Conservation (phyloP, 2,329 filamentous ascomycete genomes). For the Neonectria ditissima region DNA sequence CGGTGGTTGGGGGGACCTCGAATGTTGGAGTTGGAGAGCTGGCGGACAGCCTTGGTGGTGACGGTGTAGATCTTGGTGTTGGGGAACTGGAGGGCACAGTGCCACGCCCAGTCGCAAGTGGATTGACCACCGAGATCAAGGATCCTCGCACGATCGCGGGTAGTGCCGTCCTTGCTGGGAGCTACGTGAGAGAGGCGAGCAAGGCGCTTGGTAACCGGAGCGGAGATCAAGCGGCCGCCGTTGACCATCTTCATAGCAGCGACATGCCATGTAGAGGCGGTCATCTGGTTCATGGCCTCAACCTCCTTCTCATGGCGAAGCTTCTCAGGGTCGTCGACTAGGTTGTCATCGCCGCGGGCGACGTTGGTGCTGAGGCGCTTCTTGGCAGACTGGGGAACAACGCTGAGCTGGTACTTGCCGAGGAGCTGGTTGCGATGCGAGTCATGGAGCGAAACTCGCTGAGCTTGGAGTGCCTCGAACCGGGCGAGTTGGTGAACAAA, state of each 20-base stretch:
- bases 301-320: slow-evolving; percentile 80
- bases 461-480: slow-evolving; percentile 88
- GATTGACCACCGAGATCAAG: slow-evolving; percentile 89
- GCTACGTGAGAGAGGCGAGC: slow-evolving; percentile 65
- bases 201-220: slow-evolving; percentile 72
- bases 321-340: slow-evolving; percentile 72
- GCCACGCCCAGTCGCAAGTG: slow-evolving; percentile 95
- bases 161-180: slow-evolving; percentile 56
- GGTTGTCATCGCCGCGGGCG: slow-evolving; percentile 75
- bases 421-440: slow-evolving; percentile 84
- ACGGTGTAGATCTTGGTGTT: slow-evolving; percentile 90
- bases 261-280: slow-evolving; percentile 70
- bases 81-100: slow-evolving; percentile 86
- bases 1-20: slow-evolving; percentile 90
- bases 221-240: slow-evolving; percentile 72
- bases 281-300: slow-evolving; percentile 81
- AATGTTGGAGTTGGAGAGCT: slow-evolving; percentile 79
- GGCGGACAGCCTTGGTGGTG: slow-evolving; percentile 77
- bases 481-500: slow-evolving; percentile 88
- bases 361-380: slow-evolving; percentile 79
- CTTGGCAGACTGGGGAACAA: slow-evolving; percentile 75
- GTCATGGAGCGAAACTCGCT: slow-evolving; percentile 78
- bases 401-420: slow-evolving; percentile 84
- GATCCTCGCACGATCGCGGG: slow-evolving; percentile 71
- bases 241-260: slow-evolving; percentile 71